Evolutionary conservation across 2,329 filamentous ascomycete species (phyloP).

Genomic region (Septoria petroselini): DNA sequence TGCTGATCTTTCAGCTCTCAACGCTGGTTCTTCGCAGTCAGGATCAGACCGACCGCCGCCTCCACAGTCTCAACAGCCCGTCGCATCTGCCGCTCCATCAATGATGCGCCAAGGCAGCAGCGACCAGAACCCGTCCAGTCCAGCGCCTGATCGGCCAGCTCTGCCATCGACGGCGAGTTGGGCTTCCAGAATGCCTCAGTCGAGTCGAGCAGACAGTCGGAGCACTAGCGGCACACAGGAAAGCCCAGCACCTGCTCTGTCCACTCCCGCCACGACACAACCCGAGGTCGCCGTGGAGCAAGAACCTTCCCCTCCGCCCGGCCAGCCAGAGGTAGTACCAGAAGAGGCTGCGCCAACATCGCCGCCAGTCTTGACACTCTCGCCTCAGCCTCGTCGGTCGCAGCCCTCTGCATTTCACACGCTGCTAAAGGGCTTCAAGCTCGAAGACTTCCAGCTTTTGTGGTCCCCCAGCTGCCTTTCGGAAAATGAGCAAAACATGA

Average conservation of each 20-base stretch:
- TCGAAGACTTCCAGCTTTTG: conserved; percentile 51
- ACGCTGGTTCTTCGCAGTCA: conserved; percentile 77
- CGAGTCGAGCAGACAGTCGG: conserved; percentile 70
- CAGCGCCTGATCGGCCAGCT: conserved; percentile 71
- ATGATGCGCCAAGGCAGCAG: conserved; percentile 62
- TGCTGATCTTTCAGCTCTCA: conserved; percentile 91
- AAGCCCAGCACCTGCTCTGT: conserved; percentile 63
- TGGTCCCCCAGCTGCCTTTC: conserved; percentile 50
- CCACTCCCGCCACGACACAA: conserved; percentile 23
- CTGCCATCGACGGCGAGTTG: conserved; percentile 90
- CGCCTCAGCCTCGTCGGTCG: conserved; percentile 20
- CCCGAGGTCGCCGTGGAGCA: conserved; percentile 10
- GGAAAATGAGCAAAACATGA: conserved; percentile 50
- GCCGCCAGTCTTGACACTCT: neutral
- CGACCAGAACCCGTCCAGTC: conserved; percentile 31
- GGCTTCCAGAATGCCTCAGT: conserved; percentile 68
- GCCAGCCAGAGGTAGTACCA: conserved; percentile 13
- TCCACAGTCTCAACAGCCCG: conserved; percentile 50
- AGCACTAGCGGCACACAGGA: conserved; percentile 77
- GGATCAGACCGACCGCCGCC: conserved; percentile 56
- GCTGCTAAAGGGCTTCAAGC: conserved; percentile 42
- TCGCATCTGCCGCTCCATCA: conserved; percentile 53
- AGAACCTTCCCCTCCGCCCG: conserved; percentile 20
- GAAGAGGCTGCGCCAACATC: conserved; percentile 10
- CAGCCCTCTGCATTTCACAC: conserved; percentile 35